Evolutionary conservation across 2,329 filamentous ascomycete species (phyloP).

Genomic region (Stylonectria norvegica): DNA sequence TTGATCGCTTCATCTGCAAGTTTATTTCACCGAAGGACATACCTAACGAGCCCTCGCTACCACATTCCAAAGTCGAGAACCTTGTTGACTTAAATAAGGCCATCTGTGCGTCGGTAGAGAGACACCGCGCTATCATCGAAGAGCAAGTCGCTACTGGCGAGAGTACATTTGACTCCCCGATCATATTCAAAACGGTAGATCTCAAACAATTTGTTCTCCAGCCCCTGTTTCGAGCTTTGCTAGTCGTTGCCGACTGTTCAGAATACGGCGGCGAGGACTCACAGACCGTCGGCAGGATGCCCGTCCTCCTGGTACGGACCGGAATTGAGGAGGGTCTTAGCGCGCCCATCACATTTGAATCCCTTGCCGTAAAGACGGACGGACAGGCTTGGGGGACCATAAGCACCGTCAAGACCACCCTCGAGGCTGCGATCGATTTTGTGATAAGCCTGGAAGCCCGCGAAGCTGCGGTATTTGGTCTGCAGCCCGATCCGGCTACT

Average conservation of each 20-base stretch:
- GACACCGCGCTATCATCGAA: neutral
- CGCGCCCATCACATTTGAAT: constrained; percentile 13
- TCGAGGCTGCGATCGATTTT: constrained; percentile 10
- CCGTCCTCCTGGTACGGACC: constrained; percentile 1
- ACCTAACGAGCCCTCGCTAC: neutral
- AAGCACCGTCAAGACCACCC: constrained; percentile 1
- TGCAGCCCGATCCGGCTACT: neutral
- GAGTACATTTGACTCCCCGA: neutral
- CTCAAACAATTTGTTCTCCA: neutral
- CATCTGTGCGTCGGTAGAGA: constrained; percentile 1
- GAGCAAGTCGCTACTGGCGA: neutral
- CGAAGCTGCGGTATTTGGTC: constrained; percentile 10
- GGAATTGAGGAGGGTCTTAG: constrained; percentile 8
- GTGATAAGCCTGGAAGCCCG: constrained; percentile 9
- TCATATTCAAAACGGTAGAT: neutral
- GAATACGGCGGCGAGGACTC: constrained; percentile 1
- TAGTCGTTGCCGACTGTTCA: neutral
- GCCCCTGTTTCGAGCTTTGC: neutral
- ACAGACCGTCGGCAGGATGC: neutral
- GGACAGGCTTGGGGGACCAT: neutral
- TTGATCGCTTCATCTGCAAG: constrained; percentile 7
- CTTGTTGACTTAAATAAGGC: constrained; percentile 3
- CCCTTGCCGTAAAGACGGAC: neutral
- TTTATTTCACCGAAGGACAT: neutral
- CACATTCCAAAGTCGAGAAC: constrained; percentile 1